Percentiles rank a stretch among this genome's conserved stretches.
Conservation (phyloP, 768 basidiomycete species). For the Lentinus brumalis region DNA sequence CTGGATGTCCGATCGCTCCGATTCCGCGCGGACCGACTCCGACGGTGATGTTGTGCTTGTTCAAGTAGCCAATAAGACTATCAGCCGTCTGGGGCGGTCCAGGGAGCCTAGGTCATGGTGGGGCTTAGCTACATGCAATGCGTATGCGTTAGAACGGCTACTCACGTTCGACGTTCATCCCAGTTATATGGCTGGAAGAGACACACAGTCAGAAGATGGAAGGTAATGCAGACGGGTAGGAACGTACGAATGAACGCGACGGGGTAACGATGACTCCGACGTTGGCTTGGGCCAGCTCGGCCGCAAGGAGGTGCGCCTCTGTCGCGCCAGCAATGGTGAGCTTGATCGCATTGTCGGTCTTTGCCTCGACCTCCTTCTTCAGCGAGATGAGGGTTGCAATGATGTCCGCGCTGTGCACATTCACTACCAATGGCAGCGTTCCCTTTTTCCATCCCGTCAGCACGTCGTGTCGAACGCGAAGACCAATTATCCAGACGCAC, state of each 20-base stretch:
- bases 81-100: slow-evolving; percentile 68
- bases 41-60: slow-evolving; percentile 64
- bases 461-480: neutral
- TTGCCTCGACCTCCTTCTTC: slow-evolving; percentile 52
- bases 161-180: slow-evolving; percentile 67
- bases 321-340: slow-evolving; percentile 58
- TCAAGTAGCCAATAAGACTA: slow-evolving; percentile 52
- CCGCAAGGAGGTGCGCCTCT: slow-evolving; percentile 65
- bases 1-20: slow-evolving; percentile 9
- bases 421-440: slow-evolving; percentile 61
- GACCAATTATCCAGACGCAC: slow-evolving; percentile 17
- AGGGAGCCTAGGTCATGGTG: slow-evolving; percentile 46
- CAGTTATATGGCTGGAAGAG: slow-evolving; percentile 49
- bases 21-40: slow-evolving; percentile 47
- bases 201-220: neutral
- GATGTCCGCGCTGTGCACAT: slow-evolving; percentile 71
- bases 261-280: slow-evolving; percentile 75
- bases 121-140: neutral
- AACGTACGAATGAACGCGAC: slow-evolving; percentile 50
- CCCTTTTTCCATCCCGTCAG: slow-evolving; percentile 42
- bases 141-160: neutral
- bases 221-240: no score
- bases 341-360: slow-evolving; percentile 30
- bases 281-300: slow-evolving; percentile 57
- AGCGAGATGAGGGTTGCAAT: slow-evolving; percentile 70